Base-by-base conservation (phyloP, 2,329 filamentous ascomycete species). In the Taxawa tesnikishii region DNA sequence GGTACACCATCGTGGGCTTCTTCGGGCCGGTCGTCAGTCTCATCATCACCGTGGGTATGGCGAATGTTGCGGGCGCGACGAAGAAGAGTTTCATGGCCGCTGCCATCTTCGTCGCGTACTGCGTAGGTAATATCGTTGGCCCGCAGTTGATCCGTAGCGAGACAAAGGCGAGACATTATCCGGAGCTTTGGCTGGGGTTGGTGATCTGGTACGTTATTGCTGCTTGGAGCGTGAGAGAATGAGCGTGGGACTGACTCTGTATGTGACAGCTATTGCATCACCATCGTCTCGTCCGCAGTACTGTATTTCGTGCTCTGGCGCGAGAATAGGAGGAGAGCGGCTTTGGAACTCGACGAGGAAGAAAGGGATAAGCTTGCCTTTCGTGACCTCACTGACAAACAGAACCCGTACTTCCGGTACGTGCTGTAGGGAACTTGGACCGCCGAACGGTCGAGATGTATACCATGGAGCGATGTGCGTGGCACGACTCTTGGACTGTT, bases 71-170 rank as follows among this genome's bases (percentile, higher is more conserved):
- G 0, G 80, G 81, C 0, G 70, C 79, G 15, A 84, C 79, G 0
- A 85, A 85, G 59, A 84, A 84, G 62, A 79, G 74, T 40, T 75
- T 79, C 45, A 83, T 80, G 65, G 76, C 79, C 0, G 74, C 75
- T 0, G 74, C 75, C 0, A 77, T 82, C 1, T 85, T 84, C 40
- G 76, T 82, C 0, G 78, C 76, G 1, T 84, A 84, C 47, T 81
- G 77, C 34, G 73, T 84, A 5, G 72, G 79, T 2, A 84, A 84
- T 43, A 84, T 85, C 31, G 73, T 84, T 15, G 79, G 79, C 0
- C 80, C 80, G 3, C 77, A 81, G 54, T 60, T 84, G 24, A 69
- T 84, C 25, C 71, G 70, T 43, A 75, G 68, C n/a, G 60, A 79
- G 51, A 76, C 73, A 1, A 77, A 77, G 41, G 55, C 49, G 0